phyloP scores from a whole-genome alignment of 495 filamentous ascomycete genomes.

The Pseudomonodictys pantanalensis region DNA sequence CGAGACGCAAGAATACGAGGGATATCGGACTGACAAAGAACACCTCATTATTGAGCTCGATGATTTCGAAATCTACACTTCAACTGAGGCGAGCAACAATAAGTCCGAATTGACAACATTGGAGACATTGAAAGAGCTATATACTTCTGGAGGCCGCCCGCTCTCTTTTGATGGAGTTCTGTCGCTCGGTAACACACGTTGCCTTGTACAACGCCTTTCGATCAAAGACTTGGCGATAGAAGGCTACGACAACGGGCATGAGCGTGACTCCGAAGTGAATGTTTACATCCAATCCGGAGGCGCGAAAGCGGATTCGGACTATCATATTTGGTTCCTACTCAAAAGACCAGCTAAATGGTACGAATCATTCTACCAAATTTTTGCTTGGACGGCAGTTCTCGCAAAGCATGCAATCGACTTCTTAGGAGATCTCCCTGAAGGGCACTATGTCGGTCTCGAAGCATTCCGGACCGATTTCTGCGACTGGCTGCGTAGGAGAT shows the following conservation, averaged over 20 bases:
- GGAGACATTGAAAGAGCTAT: no score
- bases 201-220: conserved; percentile 53
- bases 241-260: conserved; percentile 56
- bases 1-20: not conserved
- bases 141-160: no score
- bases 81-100: no score
- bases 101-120: no score
- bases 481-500: conserved; percentile 49
- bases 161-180: conserved; percentile 59
- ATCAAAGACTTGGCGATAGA: conserved; percentile 61
- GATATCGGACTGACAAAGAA: not conserved
- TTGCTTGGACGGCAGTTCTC: conserved; percentile 65
- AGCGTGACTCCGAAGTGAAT: conserved; percentile 48
- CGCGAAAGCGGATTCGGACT: conserved; percentile 11
- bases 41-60: conserved; percentile 16
- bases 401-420: conserved; percentile 50
- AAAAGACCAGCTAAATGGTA: conserved; percentile 56
- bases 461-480: conserved; percentile 57
- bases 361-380: conserved; percentile 54
- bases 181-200: conserved; percentile 40
- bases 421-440: conserved; percentile 36
- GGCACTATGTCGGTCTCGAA: conserved; percentile 42
- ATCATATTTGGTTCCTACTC: conserved; percentile 61
- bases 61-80: conserved; percentile 34
- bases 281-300: conserved; percentile 61